Evolutionary conservation across 2,329 filamentous ascomycete species (phyloP), one percentile per base, ranked within the genome.

Genomic region (Aulographum hederae): DNA sequence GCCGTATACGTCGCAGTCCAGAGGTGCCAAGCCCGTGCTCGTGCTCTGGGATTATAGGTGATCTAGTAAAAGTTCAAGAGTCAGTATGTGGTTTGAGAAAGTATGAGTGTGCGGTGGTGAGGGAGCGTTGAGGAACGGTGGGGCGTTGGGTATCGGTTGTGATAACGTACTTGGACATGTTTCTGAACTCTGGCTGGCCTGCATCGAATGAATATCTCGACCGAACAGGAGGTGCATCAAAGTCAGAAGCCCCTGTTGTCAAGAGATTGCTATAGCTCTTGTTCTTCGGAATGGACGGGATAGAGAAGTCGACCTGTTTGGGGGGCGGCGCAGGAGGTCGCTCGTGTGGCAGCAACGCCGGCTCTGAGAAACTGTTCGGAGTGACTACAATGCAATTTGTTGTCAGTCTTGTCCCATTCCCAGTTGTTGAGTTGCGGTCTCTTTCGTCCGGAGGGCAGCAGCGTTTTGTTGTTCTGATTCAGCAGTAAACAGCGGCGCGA

Each of bases 1-100:
- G 86, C 51, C 89, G 79, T 53, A 98, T 98, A 46, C 89, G 78
- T 50, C 85, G 78, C 47, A 98, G 67, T 42, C 89, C 85, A 34
- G 82, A 91, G 28, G 77, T 67, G 33, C 81, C 81, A 39, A 89
- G 59, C 43, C 81, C 81, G 63, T 89, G 79, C 47, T 92, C 84
- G 57, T 86, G 81, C 55, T 86, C 84, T 41, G 73, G 65, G 50
- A 91, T 69, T 49, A 92, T 68, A 47, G 82, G 72, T 46, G 80
- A 81, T 61, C 81, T 91, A 52, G 33, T 44, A 37, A n/a, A n/a
- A n/a, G n/a, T n/a, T n/a, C n/a, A n/a, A n/a, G n/a, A 16, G 27
- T 16, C 8, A 29, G 27, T 11, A 12, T 13, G 39, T 34, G 31
- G 41, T 46, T 41, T 45, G 43, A 40, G 35, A 28, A 17, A 30